These are phyloP conservation scores for Fusarium fracticaudum DNA, from an alignment of 2,329 filamentous ascomycete genomes.

Conservation along the genomic window DNA sequence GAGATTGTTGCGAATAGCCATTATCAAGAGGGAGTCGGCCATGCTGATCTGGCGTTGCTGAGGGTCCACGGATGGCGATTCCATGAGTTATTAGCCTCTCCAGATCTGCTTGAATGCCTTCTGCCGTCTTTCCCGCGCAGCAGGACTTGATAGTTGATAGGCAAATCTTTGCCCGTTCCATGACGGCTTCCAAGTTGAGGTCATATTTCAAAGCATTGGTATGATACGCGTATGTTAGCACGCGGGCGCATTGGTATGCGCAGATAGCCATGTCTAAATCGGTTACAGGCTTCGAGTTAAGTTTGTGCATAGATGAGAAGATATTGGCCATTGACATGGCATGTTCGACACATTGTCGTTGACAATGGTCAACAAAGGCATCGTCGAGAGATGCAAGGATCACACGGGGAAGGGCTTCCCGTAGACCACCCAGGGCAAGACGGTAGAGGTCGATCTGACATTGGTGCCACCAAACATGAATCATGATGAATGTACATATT, in stretches of 20 bases:
- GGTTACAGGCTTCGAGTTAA: slow-evolving; percentile 62
- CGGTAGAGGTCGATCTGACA: slow-evolving; percentile 68
- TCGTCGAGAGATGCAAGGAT: slow-evolving; percentile 58
- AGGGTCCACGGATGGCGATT: slow-evolving; percentile 42
- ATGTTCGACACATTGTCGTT: slow-evolving; percentile 62
- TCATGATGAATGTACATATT: slow-evolving; percentile 68
- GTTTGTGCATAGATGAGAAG: slow-evolving; percentile 61
- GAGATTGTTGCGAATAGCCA: slow-evolving; percentile 33
- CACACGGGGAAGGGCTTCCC: slow-evolving; percentile 59
- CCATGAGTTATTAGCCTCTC: slow-evolving; percentile 62
- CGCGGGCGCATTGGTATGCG: slow-evolving; percentile 64
- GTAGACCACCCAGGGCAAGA: slow-evolving; percentile 60
- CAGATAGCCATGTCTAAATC: slow-evolving; percentile 66
- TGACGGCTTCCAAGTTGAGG: slow-evolving; percentile 56
- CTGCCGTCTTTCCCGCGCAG: slow-evolving; percentile 61
- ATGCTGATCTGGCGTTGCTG: slow-evolving; percentile 33
- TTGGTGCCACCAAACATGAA: slow-evolving; percentile 68
- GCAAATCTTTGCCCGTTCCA: slow-evolving; percentile 62
- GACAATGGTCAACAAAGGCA: slow-evolving; percentile 60
- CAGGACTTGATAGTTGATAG: slow-evolving; percentile 61
- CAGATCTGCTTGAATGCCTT: slow-evolving; percentile 58
- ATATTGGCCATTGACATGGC: slow-evolving; percentile 65
- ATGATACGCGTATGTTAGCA: slow-evolving; percentile 62
- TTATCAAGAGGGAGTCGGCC: slow-evolving; percentile 32
- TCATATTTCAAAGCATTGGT: slow-evolving; percentile 55